Percentiles rank a stretch among this genome's conserved stretches.
phyloP scores from a whole-genome alignment of 768 basidiomycete genomes.

The Russula griseocarnosa region DNA sequence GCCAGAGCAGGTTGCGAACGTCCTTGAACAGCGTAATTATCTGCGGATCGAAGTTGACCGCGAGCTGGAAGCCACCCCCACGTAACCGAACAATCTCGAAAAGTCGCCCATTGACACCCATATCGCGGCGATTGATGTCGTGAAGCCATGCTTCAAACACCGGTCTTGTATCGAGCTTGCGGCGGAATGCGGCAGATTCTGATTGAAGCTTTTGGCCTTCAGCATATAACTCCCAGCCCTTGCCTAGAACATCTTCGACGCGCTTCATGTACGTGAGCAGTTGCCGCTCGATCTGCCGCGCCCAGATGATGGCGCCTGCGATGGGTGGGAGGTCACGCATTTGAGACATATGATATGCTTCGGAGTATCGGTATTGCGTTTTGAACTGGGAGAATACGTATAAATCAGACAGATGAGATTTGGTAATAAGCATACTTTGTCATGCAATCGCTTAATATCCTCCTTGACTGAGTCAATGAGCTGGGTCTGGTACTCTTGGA shows the following conservation, averaged over 20 bases:
- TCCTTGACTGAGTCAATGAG: constrained; percentile 99
- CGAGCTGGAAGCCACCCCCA: constrained; percentile 77
- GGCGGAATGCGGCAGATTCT: constrained; percentile 86
- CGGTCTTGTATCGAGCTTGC: constrained; percentile 91
- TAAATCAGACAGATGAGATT: neutral
- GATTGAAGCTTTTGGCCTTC: constrained; percentile 96
- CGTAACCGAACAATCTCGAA: constrained; percentile 84
- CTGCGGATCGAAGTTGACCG: constrained; percentile 97
- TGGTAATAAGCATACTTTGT: constrained; percentile 54
- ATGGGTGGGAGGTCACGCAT: constrained; percentile 99
- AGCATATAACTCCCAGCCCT: constrained; percentile 99
- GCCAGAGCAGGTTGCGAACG: constrained; percentile 91
- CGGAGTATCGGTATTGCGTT: constrained; percentile 90
- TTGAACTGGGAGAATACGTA: constrained; percentile 60
- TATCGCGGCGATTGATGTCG: constrained; percentile 90
- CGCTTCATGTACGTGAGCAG: constrained; percentile 97
- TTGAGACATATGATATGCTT: constrained; percentile 97
- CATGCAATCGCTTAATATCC: constrained; percentile 91
- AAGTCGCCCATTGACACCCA: constrained; percentile 85
- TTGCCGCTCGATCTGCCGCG: constrained; percentile 96
- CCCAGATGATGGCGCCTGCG: constrained; percentile 97
- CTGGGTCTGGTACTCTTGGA: constrained; percentile 98
- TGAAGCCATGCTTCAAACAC: constrained; percentile 96
- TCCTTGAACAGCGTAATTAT: constrained; percentile 99
- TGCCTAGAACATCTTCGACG: constrained; percentile 96